phyloP scores from a whole-genome alignment of 83 land plant genomes.

The Larix sibirica region DNA sequence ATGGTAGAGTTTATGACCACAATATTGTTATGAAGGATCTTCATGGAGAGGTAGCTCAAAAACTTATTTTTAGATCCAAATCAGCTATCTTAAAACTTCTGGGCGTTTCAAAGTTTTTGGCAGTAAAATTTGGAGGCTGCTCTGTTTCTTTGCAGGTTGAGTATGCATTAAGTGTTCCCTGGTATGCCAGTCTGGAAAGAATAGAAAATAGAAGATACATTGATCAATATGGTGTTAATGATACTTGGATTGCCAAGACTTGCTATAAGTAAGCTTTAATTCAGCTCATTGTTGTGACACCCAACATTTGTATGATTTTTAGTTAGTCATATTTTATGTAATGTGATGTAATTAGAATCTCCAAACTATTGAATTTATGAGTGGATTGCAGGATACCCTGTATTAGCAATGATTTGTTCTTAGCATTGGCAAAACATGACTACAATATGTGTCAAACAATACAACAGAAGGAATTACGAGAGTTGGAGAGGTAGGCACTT shows the following conservation, averaged over 20 bases:
- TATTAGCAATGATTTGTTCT: slow-evolving; percentile 38
- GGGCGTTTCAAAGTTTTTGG: background rate
- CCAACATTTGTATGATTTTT: background rate
- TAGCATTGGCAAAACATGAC: slow-evolving; percentile 66
- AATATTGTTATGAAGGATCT: slow-evolving; percentile 30
- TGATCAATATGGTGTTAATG: slow-evolving; percentile 34
- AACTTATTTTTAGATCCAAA: background rate
- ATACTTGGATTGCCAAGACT: slow-evolving; percentile 39
- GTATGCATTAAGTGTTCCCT: slow-evolving; percentile 56
- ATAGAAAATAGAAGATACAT: slow-evolving; percentile 54
- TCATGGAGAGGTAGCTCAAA: background rate
- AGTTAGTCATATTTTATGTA: background rate
- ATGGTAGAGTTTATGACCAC: slow-evolving; percentile 18
- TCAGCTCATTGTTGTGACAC: background rate
- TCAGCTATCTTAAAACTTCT: background rate
- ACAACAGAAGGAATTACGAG: slow-evolving; percentile 54
- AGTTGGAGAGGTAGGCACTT: slow-evolving; percentile 48
- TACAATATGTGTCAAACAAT: slow-evolving; percentile 61
- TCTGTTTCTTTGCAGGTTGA: slow-evolving; percentile 44
- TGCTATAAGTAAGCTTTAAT: slow-evolving; percentile 33
- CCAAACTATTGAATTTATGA: background rate
- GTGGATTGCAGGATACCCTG: slow-evolving; percentile 34
- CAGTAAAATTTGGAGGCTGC: background rate
- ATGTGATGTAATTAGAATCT: background rate
- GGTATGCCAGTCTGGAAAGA: slow-evolving; percentile 47